Conservation (phyloP, 805 yeast genomes). For the Saccharomycodes ludwigii region DNA sequence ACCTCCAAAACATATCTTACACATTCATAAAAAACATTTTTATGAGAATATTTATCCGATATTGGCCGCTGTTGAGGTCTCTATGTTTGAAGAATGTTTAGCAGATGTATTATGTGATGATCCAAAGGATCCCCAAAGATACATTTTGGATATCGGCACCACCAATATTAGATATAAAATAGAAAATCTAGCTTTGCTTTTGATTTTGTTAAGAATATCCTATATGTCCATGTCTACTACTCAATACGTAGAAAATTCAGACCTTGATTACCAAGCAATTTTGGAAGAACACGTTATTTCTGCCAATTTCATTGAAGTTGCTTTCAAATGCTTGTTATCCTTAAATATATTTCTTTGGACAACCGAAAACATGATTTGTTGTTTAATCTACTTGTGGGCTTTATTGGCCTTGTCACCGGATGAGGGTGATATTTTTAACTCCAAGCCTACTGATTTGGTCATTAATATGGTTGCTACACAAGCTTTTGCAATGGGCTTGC, state of each 20-base stretch:
- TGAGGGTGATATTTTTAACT: constrained; percentile 22
- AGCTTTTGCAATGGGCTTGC: constrained; percentile 22
- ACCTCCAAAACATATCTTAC: constrained; percentile 17
- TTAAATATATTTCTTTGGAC: constrained; percentile 22
- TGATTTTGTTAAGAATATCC: constrained; percentile 18
- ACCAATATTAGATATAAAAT: constrained; percentile 18
- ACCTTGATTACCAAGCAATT: constrained; percentile 7
- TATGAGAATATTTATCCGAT: constrained; percentile 17
- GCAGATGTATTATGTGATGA: constrained; percentile 12
- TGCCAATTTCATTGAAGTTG: constrained; percentile 15
- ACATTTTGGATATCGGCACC: constrained; percentile 16
- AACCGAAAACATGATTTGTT: constrained; percentile 20
- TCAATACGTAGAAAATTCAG: constrained; percentile 7
- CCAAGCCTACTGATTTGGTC: constrained; percentile 23
- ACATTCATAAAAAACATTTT: constrained; percentile 17
- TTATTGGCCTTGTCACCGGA: constrained; percentile 23
- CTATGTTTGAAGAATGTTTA: constrained; percentile 20
- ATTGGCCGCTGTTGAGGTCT: constrained; percentile 18
- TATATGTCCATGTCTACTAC: constrained; percentile 16
- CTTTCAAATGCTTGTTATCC: constrained; percentile 15
- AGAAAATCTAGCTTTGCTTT: constrained; percentile 15
- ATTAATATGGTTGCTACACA: constrained; percentile 19
- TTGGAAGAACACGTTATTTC: no score
- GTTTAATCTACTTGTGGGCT: constrained; percentile 22
- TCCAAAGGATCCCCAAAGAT: constrained; percentile 11